Conservation (phyloP, 208 protist genomes). For the Angomonas ambiguus region DNA sequence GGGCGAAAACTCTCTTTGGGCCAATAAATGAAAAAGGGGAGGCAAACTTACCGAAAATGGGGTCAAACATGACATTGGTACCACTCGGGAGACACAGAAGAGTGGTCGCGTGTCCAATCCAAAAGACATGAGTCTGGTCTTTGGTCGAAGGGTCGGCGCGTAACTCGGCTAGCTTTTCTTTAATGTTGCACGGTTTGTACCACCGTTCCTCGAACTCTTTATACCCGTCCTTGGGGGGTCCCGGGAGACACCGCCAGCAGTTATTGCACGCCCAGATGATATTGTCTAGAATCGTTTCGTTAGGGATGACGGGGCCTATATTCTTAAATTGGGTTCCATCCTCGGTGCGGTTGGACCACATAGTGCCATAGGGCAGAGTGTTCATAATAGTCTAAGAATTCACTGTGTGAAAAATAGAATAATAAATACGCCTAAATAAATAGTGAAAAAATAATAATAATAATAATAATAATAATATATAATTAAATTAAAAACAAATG, state of each 20-base stretch:
- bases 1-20: constrained; percentile 30
- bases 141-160: constrained; percentile 10
- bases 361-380: constrained; percentile 24
- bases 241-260: constrained; percentile 7
- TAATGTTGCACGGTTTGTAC: constrained; percentile 35
- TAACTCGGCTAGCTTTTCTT: constrained; percentile 21
- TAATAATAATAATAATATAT: neutral
- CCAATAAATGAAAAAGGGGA: constrained; percentile 61
- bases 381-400: constrained; percentile 13
- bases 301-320: constrained; percentile 14
- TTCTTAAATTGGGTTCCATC: constrained; percentile 62
- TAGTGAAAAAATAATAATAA: constrained; percentile 2
- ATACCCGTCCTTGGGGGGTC: constrained; percentile 30
- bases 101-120: constrained; percentile 73
- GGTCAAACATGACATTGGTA: constrained; percentile 78
- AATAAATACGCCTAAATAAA: neutral
- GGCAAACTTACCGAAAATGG: constrained; percentile 60
- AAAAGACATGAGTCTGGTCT: constrained; percentile 34
- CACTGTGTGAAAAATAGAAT: neutral
- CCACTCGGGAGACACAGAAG: constrained; percentile 63
- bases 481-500: neutral
- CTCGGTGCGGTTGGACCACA: constrained; percentile 42
- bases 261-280: constrained; percentile 19
- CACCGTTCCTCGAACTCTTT: constrained; percentile 34
- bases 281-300: constrained; percentile 5